phyloP scores from a whole-genome alignment of 2,329 filamentous ascomycete genomes.

The Myriosclerotinia scirpicola region DNA sequence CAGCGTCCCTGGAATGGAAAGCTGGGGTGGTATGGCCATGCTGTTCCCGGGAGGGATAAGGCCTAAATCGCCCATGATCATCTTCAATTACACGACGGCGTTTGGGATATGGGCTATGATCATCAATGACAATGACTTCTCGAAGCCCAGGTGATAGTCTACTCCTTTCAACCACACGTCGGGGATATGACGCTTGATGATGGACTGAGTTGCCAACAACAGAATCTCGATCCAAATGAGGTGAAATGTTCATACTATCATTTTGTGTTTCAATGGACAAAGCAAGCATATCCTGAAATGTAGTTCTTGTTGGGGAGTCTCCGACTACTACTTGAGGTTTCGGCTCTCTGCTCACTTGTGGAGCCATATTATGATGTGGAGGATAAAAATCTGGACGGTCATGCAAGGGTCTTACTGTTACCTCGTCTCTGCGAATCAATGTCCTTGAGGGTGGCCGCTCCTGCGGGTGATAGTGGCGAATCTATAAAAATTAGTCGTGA shows the following conservation, averaged over 20 bases:
- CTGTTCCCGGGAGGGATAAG: constrained; percentile 33
- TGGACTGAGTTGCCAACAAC: constrained; percentile 26
- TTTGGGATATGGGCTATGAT: constrained; percentile 38
- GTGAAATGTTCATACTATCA: constrained; percentile 30
- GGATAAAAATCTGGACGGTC: constrained; percentile 32
- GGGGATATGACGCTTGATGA: constrained; percentile 30
- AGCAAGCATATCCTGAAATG: constrained; percentile 40
- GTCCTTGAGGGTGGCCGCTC: constrained; percentile 26
- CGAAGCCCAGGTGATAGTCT: constrained; percentile 32
- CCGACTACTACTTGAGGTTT: constrained; percentile 38
- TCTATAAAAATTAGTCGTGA: constrained; percentile 21
- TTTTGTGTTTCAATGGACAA: constrained; percentile 40
- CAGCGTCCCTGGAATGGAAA: constrained; percentile 28
- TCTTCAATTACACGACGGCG: constrained; percentile 38
- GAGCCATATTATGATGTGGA: constrained; percentile 26
- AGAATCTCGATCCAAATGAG: constrained; percentile 30
- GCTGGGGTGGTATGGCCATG: constrained; percentile 26
- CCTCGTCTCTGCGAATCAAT: constrained; percentile 33
- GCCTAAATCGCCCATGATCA: constrained; percentile 35
- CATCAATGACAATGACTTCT: constrained; percentile 38
- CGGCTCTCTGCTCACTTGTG: constrained; percentile 29
- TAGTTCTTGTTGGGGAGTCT: constrained; percentile 33
- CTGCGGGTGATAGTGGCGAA: constrained; percentile 27
- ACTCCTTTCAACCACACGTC: constrained; percentile 29
- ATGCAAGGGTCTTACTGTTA: constrained; percentile 34